These are phyloP conservation scores for Colletotrichum sojae DNA, from an alignment of 2,329 filamentous ascomycete genomes.

Conservation along the genomic window DNA sequence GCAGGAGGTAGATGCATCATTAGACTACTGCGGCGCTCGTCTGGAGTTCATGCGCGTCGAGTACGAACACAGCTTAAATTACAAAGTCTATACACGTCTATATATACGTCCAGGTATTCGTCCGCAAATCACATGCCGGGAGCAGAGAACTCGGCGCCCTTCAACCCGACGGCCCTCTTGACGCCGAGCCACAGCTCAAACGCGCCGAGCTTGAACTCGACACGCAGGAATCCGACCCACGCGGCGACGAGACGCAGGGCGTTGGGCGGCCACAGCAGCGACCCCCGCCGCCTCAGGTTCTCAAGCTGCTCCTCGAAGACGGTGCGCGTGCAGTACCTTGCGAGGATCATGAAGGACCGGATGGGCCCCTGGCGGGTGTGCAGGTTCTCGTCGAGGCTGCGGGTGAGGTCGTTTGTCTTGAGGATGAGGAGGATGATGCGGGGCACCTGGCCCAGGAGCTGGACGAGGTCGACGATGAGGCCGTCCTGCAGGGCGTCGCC, in stretches of 20 bases:
- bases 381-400: conserved; percentile 91
- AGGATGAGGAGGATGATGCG: conserved; percentile 94
- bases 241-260: conserved; percentile 67
- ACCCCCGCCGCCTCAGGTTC: conserved; percentile 65
- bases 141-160: conserved; percentile 37
- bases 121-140: conserved; percentile 28
- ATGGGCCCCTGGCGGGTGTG: conserved; percentile 79
- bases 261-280: conserved; percentile 72
- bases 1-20: no score
- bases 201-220: conserved; percentile 73
- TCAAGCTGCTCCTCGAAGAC: conserved; percentile 77
- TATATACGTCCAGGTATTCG: no score
- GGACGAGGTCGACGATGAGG: conserved; percentile 88
- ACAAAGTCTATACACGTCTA: no score
- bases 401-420: conserved; percentile 97
- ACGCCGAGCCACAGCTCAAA: conserved; percentile 74
- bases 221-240: conserved; percentile 70
- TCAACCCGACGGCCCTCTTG: conserved; percentile 62
- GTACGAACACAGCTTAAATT: no score
- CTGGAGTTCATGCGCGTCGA: no score
- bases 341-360: conserved; percentile 77
- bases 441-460: conserved; percentile 89
- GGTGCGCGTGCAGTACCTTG: conserved; percentile 76
- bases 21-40: no score
- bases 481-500: conserved; percentile 88